These are phyloP conservation scores for Microbotryum violaceum DNA, from an alignment of 1,284 basidiomycete species.

Conservation along the genomic window DNA sequence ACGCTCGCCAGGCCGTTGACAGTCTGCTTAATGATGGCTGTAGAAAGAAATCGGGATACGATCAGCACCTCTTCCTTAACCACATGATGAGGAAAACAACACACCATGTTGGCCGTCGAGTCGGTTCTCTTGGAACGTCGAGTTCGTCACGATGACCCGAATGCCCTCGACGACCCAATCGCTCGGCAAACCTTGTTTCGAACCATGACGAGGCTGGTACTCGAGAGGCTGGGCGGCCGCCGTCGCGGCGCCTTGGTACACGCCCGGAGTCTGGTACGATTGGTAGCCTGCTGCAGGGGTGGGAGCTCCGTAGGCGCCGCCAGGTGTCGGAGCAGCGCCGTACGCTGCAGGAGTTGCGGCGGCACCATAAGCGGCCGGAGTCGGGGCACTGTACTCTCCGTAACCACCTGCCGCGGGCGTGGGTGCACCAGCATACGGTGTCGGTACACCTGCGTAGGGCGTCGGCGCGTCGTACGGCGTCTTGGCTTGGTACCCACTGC, in stretches of 20 bases:
- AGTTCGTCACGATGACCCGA: conserved; percentile 11
- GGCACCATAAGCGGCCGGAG: conserved; percentile 16
- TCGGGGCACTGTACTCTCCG: conserved; percentile 18
- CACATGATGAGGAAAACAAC: neutral
- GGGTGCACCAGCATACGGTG: conserved; percentile 33
- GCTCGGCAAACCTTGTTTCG: conserved; percentile 8
- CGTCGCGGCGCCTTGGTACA: conserved; percentile 31
- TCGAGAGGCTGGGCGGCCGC: conserved; percentile 25
- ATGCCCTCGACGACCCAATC: conserved; percentile 20
- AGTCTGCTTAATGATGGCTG: conserved; percentile 17
- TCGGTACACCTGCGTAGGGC: conserved; percentile 31
- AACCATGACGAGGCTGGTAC: conserved; percentile 15
- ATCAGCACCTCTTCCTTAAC: neutral
- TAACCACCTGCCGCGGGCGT: conserved; percentile 30
- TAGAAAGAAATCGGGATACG: too few species aligned
- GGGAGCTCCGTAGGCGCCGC: conserved; percentile 39
- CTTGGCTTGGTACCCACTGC: conserved; percentile 6
- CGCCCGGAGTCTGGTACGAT: conserved; percentile 29
- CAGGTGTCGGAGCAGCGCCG: conserved; percentile 32
- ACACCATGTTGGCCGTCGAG: conserved; percentile 23
- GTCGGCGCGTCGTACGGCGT: conserved; percentile 21
- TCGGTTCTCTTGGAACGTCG: conserved; percentile 15
- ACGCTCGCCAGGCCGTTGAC: conserved; percentile 11
- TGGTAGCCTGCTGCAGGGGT: conserved; percentile 42
- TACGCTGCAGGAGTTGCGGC: conserved; percentile 27